phyloP scores from a whole-genome alignment of 495 filamentous ascomycete species.

The Xylaria sp. region DNA sequence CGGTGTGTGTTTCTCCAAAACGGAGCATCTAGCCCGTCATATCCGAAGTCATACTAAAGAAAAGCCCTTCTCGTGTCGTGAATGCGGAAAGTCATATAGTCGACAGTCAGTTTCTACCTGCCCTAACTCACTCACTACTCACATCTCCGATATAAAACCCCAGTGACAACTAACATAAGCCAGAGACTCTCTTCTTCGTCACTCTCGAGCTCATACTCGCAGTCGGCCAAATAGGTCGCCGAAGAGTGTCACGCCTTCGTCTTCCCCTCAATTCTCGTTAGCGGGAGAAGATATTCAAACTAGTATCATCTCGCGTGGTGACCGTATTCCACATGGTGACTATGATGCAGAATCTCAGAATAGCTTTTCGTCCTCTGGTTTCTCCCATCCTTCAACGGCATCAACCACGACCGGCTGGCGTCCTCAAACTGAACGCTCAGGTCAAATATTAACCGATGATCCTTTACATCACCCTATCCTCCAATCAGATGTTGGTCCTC shows the following conservation, averaged over 20 bases:
- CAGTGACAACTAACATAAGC: conserved; percentile 3
- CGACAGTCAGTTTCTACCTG: conserved; percentile 15
- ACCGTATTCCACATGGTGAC: conserved; percentile 1
- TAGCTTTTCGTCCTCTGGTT: conserved; percentile 9
- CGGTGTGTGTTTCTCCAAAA: conserved; percentile 26
- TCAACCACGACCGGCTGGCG: conserved; percentile 10
- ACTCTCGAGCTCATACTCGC: conserved; percentile 23
- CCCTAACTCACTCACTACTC: not conserved
- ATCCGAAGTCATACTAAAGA: conserved; percentile 26
- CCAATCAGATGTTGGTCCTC: conserved; percentile 9
- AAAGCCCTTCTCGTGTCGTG: conserved; percentile 23
- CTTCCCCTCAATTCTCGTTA: conserved; percentile 14
- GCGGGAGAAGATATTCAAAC: conserved; percentile 9
- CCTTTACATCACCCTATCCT: conserved; percentile 8
- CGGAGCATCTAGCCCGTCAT: conserved; percentile 24
- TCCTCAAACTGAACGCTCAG: not conserved
- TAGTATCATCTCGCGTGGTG: conserved; percentile 2
- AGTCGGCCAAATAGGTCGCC: conserved; percentile 3
- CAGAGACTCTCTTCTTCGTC: conserved; percentile 26
- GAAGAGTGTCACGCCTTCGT: conserved; percentile 3
- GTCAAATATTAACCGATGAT: conserved; percentile 11
- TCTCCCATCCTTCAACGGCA: conserved; percentile 1
- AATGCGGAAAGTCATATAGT: conserved; percentile 25
- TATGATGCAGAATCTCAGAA: conserved; percentile 16
- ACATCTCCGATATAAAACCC: not conserved